Base-by-base conservation (phyloP, 257 asterid species). In the Rhazya stricta region DNA sequence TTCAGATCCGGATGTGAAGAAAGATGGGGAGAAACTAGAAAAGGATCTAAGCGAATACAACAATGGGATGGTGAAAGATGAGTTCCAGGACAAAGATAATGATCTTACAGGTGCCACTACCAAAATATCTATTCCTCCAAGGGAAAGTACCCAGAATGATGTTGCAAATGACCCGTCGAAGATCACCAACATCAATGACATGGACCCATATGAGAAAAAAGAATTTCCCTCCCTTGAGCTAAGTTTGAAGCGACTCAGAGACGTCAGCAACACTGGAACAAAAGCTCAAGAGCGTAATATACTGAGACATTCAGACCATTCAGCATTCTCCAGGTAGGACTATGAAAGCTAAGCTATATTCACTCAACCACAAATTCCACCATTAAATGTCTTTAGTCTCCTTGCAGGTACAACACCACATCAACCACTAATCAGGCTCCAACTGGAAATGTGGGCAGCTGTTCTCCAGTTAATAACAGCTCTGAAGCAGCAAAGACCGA, bases 321-420 rank as follows among this genome's bases (percentile, higher is more conserved):
- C 90, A 18, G 90, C 90, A 16, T 86, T 86, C 74, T 83, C 88
- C 76, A 86, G 90, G 90, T 81, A 73, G 1, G 73, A 2, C 13
- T 12, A 51, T 16, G 43, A 15, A 41, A 46, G 32, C 32, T 42
- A 56, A 34, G 46, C 36, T 29, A 48, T 30, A 27, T 58, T 67
- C 27, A 73, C 69, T 67, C 9, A 61, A 66, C 57, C 58, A 32
- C 5, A 61, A 56, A 50, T 11, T 62, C 56, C 43, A 67, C 29
- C 3, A 37, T 72, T 54, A 65, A 19, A 45, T 29, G 37, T 19
- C 9, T 18, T 23, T 72, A n/a, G 27, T 62, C 72, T 15, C 56
- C 60, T 9, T 78, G 69, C 83, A 86, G 90, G 85, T 86, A 86
- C 77, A 82, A 82, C 69, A 79, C 82, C 11, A 34, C 69, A 32